Base-by-base conservation (phyloP, 1,139 yeast genomes). In the Blastobotrys aristatus region DNA sequence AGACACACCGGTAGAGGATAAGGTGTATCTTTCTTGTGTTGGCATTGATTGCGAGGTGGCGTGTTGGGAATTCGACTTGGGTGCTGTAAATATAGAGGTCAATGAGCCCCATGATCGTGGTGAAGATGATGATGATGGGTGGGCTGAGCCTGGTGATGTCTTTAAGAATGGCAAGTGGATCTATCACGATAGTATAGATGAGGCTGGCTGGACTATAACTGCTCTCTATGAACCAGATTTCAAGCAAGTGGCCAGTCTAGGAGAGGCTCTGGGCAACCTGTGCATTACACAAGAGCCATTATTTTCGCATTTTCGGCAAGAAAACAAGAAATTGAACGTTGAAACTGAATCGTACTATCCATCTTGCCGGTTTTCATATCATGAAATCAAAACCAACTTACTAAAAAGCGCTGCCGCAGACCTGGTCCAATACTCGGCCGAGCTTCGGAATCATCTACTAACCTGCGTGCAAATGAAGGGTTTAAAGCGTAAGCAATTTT, bases 171-270 rank as follows among this genome's bases (percentile, higher is more conserved):
- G 44, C 3, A 30, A 17, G 11, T 40, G 36, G 37, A 26, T 17
- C 11, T 40, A 43, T 31, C 46, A 38, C 4, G 46, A 37, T 8
- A 17, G 16, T 3, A 11, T 43, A 13, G 37, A 65, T 4, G 82
- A 78, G 42, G 76, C 73, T 52, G 78, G 77, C 44, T 81, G 88
- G 87, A 73, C 84, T 1, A 64, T 73, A 11, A 69, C 68, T 42
- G 69, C 71, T 1, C 61, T 81, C 1, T 58, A 63, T 13, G 61
- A 69, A 1, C 54, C 54, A 4, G 70, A 65, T 52, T 82, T 83
- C 64, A 69, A 71, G 49, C 67, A 67, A 13, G 87, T 82, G 1
- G 63, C 66, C 22, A 71, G 77, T 1, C 54, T 80, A 2, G 59
- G 65, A 18, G 75, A 74, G 13, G 69, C 79, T 46, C 72, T 77